Percentiles rank a stretch among this genome's conserved stretches.
Evolutionary conservation across 2,329 filamentous ascomycete genomes (phyloP).

Genomic region (Aspergillus tubingensis): DNA sequence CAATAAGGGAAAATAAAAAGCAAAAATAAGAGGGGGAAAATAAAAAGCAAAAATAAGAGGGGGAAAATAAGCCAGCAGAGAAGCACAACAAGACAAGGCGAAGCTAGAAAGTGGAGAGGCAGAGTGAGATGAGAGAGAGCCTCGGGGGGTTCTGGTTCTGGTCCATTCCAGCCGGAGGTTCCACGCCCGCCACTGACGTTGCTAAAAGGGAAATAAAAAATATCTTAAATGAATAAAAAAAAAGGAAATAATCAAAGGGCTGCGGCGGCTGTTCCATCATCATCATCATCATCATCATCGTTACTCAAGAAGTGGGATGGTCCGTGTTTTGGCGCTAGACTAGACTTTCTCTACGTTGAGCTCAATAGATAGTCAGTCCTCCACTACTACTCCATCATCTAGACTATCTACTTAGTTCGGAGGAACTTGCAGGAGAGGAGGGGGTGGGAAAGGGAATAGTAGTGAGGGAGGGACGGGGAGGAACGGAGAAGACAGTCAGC

Average conservation of each 20-base stretch:
- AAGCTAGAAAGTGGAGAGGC: too few relatives aligned
- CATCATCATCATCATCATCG: too few relatives aligned
- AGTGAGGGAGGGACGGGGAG: too few relatives aligned
- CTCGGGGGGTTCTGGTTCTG: not conserved
- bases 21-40: too few relatives aligned
- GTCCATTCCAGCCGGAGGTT: not conserved
- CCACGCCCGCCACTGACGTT: constrained; percentile 1
- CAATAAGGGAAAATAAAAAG: too few relatives aligned
- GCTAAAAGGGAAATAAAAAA: not conserved
- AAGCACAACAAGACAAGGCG: too few relatives aligned
- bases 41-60: too few relatives aligned
- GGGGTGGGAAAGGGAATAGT: too few relatives aligned
- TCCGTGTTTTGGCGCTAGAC: not conserved
- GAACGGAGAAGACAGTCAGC: too few relatives aligned
- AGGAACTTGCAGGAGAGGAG: not conserved
- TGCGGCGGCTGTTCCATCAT: not conserved
- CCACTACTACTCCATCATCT: too few relatives aligned
- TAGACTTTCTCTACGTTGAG: too few relatives aligned
- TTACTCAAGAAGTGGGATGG: not conserved
- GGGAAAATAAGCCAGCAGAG: too few relatives aligned
- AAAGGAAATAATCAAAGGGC: not conserved
- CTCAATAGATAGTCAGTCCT: not conserved
- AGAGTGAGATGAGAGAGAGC: not conserved
- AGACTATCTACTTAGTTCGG: not conserved
- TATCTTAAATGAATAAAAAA: not conserved